These are phyloP conservation scores for Alternaria ethzedia DNA, from an alignment of 2,329 filamentous ascomycete species.

Conservation along the genomic window DNA sequence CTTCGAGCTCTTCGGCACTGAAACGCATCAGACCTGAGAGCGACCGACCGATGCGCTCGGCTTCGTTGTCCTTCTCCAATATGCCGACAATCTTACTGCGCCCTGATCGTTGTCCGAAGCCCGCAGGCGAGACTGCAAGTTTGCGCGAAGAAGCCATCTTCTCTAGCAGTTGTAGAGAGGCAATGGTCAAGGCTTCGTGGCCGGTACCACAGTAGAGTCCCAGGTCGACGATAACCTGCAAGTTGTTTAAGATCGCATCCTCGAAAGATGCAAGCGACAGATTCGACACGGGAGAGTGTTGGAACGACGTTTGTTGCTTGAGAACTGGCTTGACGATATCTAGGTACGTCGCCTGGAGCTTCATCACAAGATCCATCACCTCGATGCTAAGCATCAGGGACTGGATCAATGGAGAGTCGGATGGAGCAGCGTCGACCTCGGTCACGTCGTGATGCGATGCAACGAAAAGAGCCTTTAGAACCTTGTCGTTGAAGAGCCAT, in stretches of 20 bases:
- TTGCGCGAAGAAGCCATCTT: constrained; percentile 85
- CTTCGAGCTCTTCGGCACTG: constrained; percentile 73
- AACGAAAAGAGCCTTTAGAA: constrained; percentile 78
- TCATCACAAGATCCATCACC: constrained; percentile 81
- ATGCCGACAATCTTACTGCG: constrained; percentile 87
- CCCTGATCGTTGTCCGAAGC: constrained; percentile 66
- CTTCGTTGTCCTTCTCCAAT: constrained; percentile 80
- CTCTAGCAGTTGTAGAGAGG: constrained; percentile 81
- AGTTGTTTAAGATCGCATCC: constrained; percentile 83
- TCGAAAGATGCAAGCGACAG: constrained; percentile 87
- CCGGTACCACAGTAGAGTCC: constrained; percentile 87
- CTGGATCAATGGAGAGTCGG: constrained; percentile 81
- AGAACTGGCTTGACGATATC: constrained; percentile 84
- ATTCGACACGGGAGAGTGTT: constrained; percentile 70
- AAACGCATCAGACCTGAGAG: constrained; percentile 72
- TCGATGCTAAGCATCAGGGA: constrained; percentile 81
- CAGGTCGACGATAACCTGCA: constrained; percentile 79
- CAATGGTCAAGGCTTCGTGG: constrained; percentile 79
- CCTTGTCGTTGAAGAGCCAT: constrained; percentile 94
- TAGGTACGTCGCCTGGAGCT: constrained; percentile 88
- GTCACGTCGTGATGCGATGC: constrained; percentile 77
- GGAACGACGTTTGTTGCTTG: constrained; percentile 67
- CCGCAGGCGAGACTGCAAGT: constrained; percentile 73
- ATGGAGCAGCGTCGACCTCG: constrained; percentile 73
- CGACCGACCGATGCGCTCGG: constrained; percentile 77